Evolutionary conservation across 257 asterid species (phyloP).

Genomic region (Anisodus acutangulus): DNA sequence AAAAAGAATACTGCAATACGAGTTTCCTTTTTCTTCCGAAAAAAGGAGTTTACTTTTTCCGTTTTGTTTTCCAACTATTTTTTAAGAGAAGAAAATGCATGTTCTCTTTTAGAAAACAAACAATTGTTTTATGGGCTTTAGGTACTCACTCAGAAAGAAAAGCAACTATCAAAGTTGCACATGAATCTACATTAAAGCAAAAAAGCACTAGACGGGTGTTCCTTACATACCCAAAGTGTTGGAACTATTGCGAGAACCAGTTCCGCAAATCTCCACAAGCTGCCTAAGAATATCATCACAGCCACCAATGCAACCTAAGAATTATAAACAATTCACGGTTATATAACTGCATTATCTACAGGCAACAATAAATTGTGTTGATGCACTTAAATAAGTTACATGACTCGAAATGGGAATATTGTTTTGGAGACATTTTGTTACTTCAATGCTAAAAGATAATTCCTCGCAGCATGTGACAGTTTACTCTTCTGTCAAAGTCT

Average conservation of each 20-base stretch:
- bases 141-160: background rate
- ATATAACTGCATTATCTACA: constrained; percentile 25
- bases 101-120: constrained; percentile 19
- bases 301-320: constrained; percentile 94
- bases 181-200: background rate
- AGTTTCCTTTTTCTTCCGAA: background rate
- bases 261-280: constrained; percentile 88
- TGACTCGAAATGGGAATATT: background rate
- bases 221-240: constrained; percentile 57
- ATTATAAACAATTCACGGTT: background rate
- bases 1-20: background rate
- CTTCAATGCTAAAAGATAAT: background rate
- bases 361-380: background rate
- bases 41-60: background rate
- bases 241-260: constrained; percentile 79
- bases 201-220: background rate
- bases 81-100: background rate
- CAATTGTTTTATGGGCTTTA: background rate
- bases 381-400: constrained; percentile 12
- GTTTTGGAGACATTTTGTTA: background rate
- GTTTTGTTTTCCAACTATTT: background rate
- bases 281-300: constrained; percentile 82
- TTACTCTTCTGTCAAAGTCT: background rate
- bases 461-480: constrained; percentile 11
- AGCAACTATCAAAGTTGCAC: background rate